Evolutionary conservation across 225 moss, liverwort and hornwort genomes (phyloP), one percentile per base, ranked within the genome.

Genomic region (Physcomitrium patens): DNA sequence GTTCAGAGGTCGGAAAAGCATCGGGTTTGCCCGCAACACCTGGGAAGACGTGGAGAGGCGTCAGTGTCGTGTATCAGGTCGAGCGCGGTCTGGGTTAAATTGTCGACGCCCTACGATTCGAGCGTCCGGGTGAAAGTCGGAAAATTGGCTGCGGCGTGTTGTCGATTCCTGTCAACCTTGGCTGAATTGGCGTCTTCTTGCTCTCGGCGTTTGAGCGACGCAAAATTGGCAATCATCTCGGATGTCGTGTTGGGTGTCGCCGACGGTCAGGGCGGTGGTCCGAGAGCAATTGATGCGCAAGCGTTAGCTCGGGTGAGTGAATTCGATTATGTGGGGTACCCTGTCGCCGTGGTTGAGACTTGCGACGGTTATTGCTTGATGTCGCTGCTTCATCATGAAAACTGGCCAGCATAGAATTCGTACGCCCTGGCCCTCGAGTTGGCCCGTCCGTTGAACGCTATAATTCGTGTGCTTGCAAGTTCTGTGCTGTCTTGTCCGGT

Each of bases 51-150:
- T 4, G 65, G 53, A 22, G 12, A 65, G 60, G 52, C 60, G 52
- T 5, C 3, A 17, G 55, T 26, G 16, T 17, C 24, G 45, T 12
- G 12, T 50, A 57, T 65, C 61, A 70, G 71, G 70, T 63, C 72
- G 53, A 47, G 60, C 9, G 28, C 57, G 1, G 58, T n/a, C 7
- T 28, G 15, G 22, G 23, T 42, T 15, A 10, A n/a, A 19, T 70
- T 71, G 28, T 50, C 69, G 44, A 57, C 24, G 58, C 24, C 51
- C 0, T 20, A 61, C 9, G 17, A 0, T 49, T 43, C 20, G 20
- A 1, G 50, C 61, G 56, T 58, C 81, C 62, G 71, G 84, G 66
- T 56, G 6, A 63, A 54, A 50, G 74, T 18, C 41, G 31, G 5
- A 56, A 54, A 22, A 13, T n/a, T 65, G 53, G 60, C 51, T 66